Conservation (phyloP, 495 filamentous ascomycete species). For the Echria macrotheca region DNA sequence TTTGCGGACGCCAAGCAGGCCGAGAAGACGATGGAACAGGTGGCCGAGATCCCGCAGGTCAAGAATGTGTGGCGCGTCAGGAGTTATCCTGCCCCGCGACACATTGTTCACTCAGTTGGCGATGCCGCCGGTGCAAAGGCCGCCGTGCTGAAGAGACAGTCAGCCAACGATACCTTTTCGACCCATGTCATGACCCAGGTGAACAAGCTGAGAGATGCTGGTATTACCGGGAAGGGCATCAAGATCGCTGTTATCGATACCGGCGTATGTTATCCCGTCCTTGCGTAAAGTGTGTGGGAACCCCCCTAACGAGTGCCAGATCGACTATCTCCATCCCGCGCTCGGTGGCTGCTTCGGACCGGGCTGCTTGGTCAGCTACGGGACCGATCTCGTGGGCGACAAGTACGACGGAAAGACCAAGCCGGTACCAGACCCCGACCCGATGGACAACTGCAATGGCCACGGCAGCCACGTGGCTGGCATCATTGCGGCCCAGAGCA, state of each 20-base stretch:
- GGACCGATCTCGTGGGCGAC: slow-evolving; percentile 50
- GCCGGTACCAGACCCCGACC: slow-evolving; percentile 43
- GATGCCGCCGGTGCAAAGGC: slow-evolving; percentile 21
- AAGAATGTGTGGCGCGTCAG: slow-evolving; percentile 45
- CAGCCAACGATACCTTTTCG: slow-evolving; percentile 34
- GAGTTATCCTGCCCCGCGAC: slow-evolving; percentile 36
- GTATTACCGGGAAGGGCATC: slow-evolving; percentile 40
- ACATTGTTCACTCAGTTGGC: slow-evolving; percentile 42
- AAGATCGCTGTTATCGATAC: slow-evolving; percentile 46
- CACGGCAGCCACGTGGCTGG: slow-evolving; percentile 49
- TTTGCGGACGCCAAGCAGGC: slow-evolving; percentile 38
- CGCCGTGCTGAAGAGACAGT: slow-evolving; percentile 26
- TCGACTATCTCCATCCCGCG: slow-evolving; percentile 54
- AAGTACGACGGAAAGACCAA: slow-evolving; percentile 38
- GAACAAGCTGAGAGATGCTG: slow-evolving; percentile 41
- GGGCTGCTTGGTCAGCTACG: slow-evolving; percentile 51
- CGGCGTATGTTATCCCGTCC: slow-evolving; percentile 39
- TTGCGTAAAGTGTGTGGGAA: too few relatives aligned
- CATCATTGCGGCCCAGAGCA: slow-evolving; percentile 48
- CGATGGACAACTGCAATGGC: slow-evolving; percentile 39
- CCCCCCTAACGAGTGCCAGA: slow-evolving; percentile 26
- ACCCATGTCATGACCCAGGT: slow-evolving; percentile 47
- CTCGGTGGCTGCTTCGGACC: slow-evolving; percentile 53
- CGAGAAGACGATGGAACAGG: slow-evolving; percentile 33
- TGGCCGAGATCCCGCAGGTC: slow-evolving; percentile 36